phyloP scores from a whole-genome alignment of 106 monocot genomes.

The Narthecium ossifragum region DNA sequence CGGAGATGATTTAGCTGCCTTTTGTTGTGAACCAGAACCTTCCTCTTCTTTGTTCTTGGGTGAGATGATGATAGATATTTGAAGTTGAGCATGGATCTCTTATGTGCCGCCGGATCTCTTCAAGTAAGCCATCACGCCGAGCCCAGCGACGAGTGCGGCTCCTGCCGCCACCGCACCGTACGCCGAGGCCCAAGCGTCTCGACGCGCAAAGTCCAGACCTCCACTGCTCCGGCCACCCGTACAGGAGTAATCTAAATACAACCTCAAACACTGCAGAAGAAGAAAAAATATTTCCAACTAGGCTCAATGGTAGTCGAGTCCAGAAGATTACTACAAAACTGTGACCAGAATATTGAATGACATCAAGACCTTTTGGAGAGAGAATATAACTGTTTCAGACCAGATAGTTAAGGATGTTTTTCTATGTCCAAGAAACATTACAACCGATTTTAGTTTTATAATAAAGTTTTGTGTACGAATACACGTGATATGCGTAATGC shows the following conservation, averaged over 20 bases:
- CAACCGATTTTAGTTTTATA: too few species aligned
- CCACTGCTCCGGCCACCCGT: slow-evolving; percentile 13
- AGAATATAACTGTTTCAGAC: too few species aligned
- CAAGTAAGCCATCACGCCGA: slow-evolving; percentile 69
- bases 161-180: slow-evolving; percentile 70
- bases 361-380: too few species aligned
- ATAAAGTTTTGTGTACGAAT: too few species aligned
- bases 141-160: slow-evolving; percentile 69
- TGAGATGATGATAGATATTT: too few species aligned
- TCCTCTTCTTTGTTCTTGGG: too few species aligned
- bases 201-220: slow-evolving; percentile 23
- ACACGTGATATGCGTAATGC: too few species aligned
- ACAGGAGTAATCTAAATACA: slow-evolving; percentile 47
- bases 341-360: not conserved
- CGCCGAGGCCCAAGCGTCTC: slow-evolving; percentile 61
- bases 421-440: too few species aligned
- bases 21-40: too few species aligned
- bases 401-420: too few species aligned
- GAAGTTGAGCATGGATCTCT: too few species aligned
- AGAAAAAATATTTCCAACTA: not conserved
- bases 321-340: not conserved
- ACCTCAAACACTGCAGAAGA: slow-evolving; percentile 29
- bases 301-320: not conserved
- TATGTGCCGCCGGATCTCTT: slow-evolving; percentile 41
- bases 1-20: too few species aligned